Evolutionary conservation across 1,284 basidiomycete species (phyloP).

Genomic region (Exobasidium cylindrosporum): DNA sequence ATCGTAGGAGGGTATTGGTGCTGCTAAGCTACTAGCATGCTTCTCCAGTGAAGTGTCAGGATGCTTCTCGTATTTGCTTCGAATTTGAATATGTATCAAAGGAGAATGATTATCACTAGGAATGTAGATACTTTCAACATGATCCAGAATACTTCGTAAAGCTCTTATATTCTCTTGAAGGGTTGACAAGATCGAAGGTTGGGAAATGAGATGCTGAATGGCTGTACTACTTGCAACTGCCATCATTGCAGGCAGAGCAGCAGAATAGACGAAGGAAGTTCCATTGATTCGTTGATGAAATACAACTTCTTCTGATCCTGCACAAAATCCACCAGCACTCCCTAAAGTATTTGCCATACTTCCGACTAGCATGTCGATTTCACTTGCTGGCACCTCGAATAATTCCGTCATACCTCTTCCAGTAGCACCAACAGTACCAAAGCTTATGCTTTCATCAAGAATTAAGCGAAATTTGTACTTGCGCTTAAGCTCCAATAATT

Average conservation of each 20-base stretch:
- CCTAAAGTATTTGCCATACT: conserved; percentile 82
- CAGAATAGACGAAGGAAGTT: conserved; percentile 91
- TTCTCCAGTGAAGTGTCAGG: conserved; percentile 39
- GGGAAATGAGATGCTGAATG: conserved; percentile 61
- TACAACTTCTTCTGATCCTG: conserved; percentile 77
- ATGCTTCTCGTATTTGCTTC: conserved; percentile 46
- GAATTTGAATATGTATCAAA: conserved; percentile 79
- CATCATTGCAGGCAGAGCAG: conserved; percentile 84
- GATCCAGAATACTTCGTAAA: conserved; percentile 73
- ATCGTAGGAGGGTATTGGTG: neutral
- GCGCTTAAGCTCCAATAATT: conserved; percentile 85
- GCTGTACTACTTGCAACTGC: conserved; percentile 82
- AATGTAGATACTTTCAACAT: conserved; percentile 71
- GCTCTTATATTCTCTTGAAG: conserved; percentile 78
- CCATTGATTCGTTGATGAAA: conserved; percentile 96
- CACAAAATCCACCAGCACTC: conserved; percentile 90
- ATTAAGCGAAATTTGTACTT: conserved; percentile 95
- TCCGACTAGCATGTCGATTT: conserved; percentile 65
- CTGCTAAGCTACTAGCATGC: conserved; percentile 20
- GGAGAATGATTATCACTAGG: conserved; percentile 81
- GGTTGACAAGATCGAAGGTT: conserved; percentile 68
- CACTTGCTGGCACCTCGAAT: conserved; percentile 72
- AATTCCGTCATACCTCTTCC: conserved; percentile 92
- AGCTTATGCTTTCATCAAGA: conserved; percentile 88
- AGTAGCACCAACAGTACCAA: conserved; percentile 86